Conservation (phyloP, 2,329 filamentous ascomycete species). For the Cladosporium sp. region DNA sequence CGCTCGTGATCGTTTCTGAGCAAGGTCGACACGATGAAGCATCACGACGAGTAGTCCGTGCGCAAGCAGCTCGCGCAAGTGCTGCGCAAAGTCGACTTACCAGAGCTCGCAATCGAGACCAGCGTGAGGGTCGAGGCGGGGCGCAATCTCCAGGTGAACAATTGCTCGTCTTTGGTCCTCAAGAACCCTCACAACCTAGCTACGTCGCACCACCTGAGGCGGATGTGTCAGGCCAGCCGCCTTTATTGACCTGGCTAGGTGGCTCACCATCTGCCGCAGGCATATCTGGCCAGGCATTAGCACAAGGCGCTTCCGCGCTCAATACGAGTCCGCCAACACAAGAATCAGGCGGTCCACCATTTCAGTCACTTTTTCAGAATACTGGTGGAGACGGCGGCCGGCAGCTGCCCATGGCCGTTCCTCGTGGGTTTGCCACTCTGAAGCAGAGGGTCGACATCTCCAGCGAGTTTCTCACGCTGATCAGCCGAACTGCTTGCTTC, state of each 20-base stretch:
- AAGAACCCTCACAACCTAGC: background rate
- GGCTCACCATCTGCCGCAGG: background rate
- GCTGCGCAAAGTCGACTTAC: conserved; percentile 31
- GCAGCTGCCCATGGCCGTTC: conserved; percentile 28
- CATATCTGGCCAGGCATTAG: background rate
- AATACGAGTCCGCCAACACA: background rate
- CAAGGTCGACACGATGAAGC: conserved; percentile 27
- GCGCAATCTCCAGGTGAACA: conserved; percentile 1
- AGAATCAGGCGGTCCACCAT: background rate
- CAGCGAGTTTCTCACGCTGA: conserved; percentile 23
- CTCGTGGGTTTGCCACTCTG: conserved; percentile 28
- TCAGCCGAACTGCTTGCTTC: conserved; percentile 31
- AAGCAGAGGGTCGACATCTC: conserved; percentile 25
- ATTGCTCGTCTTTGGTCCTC: background rate
- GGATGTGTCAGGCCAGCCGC: background rate
- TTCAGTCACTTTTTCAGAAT: conserved; percentile 2
- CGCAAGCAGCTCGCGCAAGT: conserved; percentile 31
- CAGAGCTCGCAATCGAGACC: conserved; percentile 29
- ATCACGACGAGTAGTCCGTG: conserved; percentile 29
- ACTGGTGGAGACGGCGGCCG: background rate
- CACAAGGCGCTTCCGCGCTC: background rate
- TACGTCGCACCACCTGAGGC: background rate
- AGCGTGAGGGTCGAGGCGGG: conserved; percentile 19
- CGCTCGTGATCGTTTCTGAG: conserved; percentile 31
- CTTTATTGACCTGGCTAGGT: conserved; percentile 3